These are phyloP conservation scores for Podosphaera xanthii DNA, from an alignment of 2,329 filamentous ascomycete species.

Conservation along the genomic window DNA sequence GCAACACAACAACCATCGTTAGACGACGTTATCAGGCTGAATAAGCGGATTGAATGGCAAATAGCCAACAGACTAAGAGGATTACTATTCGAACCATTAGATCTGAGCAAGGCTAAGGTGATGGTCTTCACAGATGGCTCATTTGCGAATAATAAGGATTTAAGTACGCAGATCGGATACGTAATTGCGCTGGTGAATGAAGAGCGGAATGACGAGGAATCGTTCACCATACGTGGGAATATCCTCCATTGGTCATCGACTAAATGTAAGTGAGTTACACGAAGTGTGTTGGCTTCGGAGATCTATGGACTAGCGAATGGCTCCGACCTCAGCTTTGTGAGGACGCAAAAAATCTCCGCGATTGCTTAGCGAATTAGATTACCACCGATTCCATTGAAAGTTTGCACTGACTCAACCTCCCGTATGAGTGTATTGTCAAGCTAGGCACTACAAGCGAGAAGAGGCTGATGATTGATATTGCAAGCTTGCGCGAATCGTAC, in stretches of 20 bases:
- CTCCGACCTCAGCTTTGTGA: background rate
- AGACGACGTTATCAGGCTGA: background rate
- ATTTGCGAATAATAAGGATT: conserved; percentile 1
- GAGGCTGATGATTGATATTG: too few relatives aligned
- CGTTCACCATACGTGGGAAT: background rate
- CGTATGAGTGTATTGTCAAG: too few relatives aligned
- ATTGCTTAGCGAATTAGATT: background rate
- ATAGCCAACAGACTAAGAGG: background rate
- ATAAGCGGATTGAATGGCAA: background rate
- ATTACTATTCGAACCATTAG: background rate
- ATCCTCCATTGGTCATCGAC: conserved; percentile 1
- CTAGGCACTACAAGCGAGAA: too few relatives aligned
- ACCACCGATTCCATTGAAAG: background rate
- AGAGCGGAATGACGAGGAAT: background rate
- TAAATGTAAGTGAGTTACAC: conserved; percentile 4
- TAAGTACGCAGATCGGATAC: conserved; percentile 1
- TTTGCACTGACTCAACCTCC: background rate
- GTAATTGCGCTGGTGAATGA: background rate
- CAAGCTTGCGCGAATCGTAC: too few relatives aligned
- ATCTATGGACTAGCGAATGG: conserved; percentile 3
- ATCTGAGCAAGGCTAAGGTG: background rate
- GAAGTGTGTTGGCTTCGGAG: conserved; percentile 4
- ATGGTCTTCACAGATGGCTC: conserved; percentile 1
- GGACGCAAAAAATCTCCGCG: background rate
- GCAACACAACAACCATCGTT: background rate